Evolutionary conservation across 1,284 basidiomycete genomes (phyloP).

Genomic region (Golubevia pallescens): DNA sequence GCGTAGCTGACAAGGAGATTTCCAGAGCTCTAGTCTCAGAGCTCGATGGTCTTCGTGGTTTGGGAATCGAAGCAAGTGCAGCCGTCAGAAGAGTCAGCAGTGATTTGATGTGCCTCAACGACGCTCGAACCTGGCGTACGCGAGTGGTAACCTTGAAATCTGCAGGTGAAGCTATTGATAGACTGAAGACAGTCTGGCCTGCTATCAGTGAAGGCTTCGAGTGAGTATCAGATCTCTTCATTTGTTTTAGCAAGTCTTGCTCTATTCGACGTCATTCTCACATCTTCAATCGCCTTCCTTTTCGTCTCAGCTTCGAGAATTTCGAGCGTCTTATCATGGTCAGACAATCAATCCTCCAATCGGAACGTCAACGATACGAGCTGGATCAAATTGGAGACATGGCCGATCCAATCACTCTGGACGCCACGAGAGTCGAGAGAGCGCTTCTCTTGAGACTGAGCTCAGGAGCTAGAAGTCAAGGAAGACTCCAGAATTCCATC

Average conservation of each 20-base stretch:
- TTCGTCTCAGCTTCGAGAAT: conserved; percentile 73
- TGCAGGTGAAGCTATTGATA: conserved; percentile 22
- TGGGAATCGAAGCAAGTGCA: conserved; percentile 21
- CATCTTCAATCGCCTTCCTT: not conserved
- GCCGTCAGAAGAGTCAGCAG: conserved; percentile 11
- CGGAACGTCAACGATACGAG: conserved; percentile 72
- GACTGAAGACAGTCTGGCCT: conserved; percentile 7
- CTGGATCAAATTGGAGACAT: conserved; percentile 76
- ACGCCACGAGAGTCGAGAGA: conserved; percentile 73
- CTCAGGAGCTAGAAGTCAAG: conserved; percentile 74
- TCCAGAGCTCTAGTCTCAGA: conserved; percentile 17
- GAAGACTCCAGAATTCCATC: conserved; percentile 79
- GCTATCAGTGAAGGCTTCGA: conserved; percentile 71
- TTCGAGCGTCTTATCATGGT: conserved; percentile 81
- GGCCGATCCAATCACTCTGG: conserved; percentile 69
- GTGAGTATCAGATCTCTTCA: conserved; percentile 67
- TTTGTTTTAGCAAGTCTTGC: conserved; percentile 11
- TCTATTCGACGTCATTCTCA: conserved; percentile 19
- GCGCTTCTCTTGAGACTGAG: conserved; percentile 77
- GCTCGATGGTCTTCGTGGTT: conserved; percentile 22
- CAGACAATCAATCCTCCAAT: conserved; percentile 79
- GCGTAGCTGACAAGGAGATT: conserved; percentile 17
- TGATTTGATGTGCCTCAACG: conserved; percentile 6
- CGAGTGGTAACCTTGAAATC: conserved; percentile 5
- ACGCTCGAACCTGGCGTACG: not conserved